Evolutionary conservation across 768 basidiomycete species (phyloP).

Genomic region (Xerocomellus amylosporus): DNA sequence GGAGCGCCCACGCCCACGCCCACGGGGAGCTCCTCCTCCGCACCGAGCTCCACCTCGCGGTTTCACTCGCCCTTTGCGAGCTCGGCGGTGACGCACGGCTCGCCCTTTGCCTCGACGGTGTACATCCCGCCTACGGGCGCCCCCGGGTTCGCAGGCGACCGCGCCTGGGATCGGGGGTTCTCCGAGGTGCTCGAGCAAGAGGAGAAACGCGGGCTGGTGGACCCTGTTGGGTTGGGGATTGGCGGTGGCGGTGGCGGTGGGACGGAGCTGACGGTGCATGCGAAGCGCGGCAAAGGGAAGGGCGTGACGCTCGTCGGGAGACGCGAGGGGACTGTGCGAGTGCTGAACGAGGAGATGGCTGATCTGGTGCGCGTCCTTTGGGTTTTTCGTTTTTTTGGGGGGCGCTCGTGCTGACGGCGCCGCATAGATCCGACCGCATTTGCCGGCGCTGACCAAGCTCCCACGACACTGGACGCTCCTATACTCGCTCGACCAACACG

Average conservation of each 20-base stretch:
- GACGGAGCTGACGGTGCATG: slow-evolving; percentile 24
- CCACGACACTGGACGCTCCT: slow-evolving; percentile 71
- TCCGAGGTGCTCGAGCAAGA: slow-evolving; percentile 49
- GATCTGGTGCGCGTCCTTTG: slow-evolving; percentile 48
- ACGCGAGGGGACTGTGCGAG: slow-evolving; percentile 48
- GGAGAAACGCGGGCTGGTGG: slow-evolving; percentile 36
- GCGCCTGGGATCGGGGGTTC: slow-evolving; percentile 66
- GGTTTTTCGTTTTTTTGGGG: background rate
- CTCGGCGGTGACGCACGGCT: slow-evolving; percentile 38
- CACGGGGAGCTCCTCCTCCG: slow-evolving; percentile 11
- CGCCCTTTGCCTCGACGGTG: slow-evolving; percentile 48
- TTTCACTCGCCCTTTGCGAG: slow-evolving; percentile 14
- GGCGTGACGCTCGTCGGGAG: slow-evolving; percentile 53
- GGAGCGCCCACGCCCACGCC: slow-evolving; percentile 2
- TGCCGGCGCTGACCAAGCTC: slow-evolving; percentile 74
- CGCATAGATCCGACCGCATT: slow-evolving; percentile 60
- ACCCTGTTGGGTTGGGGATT: slow-evolving; percentile 44
- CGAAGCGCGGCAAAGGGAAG: slow-evolving; percentile 35
- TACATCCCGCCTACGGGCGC: slow-evolving; percentile 61
- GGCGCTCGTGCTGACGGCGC: background rate
- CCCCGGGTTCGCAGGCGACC: slow-evolving; percentile 71
- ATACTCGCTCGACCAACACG: slow-evolving; percentile 93
- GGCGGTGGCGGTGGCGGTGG: slow-evolving; percentile 22
- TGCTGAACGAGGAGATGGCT: slow-evolving; percentile 55
- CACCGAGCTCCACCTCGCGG: slow-evolving; percentile 12